phyloP scores from a whole-genome alignment of 202 grass and related monocot genomes.

The Hordeum pubiflorum region DNA sequence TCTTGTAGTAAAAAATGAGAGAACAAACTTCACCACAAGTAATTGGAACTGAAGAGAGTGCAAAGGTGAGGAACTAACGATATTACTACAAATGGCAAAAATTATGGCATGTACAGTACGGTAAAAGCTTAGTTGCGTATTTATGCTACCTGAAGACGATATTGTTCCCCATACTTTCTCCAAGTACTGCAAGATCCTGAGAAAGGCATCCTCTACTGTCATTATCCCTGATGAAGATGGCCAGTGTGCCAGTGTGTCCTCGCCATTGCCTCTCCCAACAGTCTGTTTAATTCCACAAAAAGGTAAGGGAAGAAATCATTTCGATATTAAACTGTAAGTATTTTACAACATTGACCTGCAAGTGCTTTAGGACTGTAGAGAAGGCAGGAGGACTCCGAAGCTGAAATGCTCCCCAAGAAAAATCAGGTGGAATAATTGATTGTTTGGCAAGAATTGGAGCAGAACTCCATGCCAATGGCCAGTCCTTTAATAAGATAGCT shows the following conservation, averaged over 20 bases:
- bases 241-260: slow-evolving; percentile 92
- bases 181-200: slow-evolving; percentile 72
- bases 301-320: slow-evolving; percentile 21
- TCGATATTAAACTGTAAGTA: slow-evolving; percentile 16
- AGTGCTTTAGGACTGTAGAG: slow-evolving; percentile 76
- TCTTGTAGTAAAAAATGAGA: slow-evolving; percentile 5
- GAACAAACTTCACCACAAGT: not conserved
- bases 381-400: slow-evolving; percentile 81
- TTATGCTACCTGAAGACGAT: slow-evolving; percentile 70
- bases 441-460: slow-evolving; percentile 84
- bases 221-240: slow-evolving; percentile 73
- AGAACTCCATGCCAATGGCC: slow-evolving; percentile 85
- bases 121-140: slow-evolving; percentile 8
- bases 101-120: not conserved
- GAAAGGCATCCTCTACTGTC: slow-evolving; percentile 78
- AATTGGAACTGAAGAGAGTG: not conserved
- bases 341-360: slow-evolving; percentile 50
- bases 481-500: slow-evolving; percentile 76
- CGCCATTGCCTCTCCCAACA: slow-evolving; percentile 90
- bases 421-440: slow-evolving; percentile 79
- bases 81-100: not conserved
- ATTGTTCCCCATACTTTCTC: slow-evolving; percentile 83
- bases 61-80: slow-evolving; percentile 5
- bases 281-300: slow-evolving; percentile 45
- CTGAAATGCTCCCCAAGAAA: slow-evolving; percentile 87